These are phyloP conservation scores for Candida yuanshanica DNA, from an alignment of 805 yeast species.

Conservation along the genomic window DNA sequence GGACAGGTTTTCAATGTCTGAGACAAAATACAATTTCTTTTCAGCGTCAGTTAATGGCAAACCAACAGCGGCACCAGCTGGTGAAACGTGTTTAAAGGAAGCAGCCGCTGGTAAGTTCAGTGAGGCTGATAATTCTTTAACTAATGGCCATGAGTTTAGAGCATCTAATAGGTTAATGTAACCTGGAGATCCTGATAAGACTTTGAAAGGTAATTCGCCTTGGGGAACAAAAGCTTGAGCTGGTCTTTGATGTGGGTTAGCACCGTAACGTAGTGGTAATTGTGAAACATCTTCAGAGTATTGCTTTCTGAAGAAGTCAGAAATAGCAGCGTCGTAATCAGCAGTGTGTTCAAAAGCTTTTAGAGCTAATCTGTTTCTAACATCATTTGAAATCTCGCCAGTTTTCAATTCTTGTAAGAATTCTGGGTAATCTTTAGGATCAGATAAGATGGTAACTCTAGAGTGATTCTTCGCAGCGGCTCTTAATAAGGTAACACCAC, in stretches of 20 bases:
- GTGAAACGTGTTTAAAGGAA: conserved; percentile 96
- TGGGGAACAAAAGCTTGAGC: conserved; percentile 91
- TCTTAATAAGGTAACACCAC: conserved; percentile 94
- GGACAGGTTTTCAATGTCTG: conserved; percentile 88
- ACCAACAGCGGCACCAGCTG: conserved; percentile 99
- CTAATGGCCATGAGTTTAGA: conserved; percentile 97
- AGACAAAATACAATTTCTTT: conserved; percentile 92
- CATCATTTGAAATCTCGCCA: conserved; percentile 63
- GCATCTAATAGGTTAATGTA: conserved; percentile 96
- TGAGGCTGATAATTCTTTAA: conserved; percentile 91
- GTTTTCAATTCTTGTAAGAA: conserved; percentile 71
- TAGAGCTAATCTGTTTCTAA: conserved; percentile 81
- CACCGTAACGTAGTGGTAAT: conserved; percentile 95
- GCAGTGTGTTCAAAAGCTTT: conserved; percentile 99
- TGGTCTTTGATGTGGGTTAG: conserved; percentile 98
- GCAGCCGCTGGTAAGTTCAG: conserved; percentile 98
- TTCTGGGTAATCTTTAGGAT: conserved; percentile 86
- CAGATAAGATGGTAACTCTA: conserved; percentile 91
- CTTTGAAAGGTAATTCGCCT: conserved; percentile 91
- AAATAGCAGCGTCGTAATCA: conserved; percentile 90
- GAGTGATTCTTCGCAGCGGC: conserved; percentile 99
- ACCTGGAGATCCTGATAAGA: conserved; percentile 92
- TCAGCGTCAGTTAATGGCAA: conserved; percentile 86
- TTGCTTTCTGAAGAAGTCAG: conserved; percentile 96
- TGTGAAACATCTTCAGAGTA: conserved; percentile 87